Evolutionary conservation across 2,329 filamentous ascomycete genomes (phyloP), one percentile per base, ranked within the genome.

Genomic region (Claviceps sp.): DNA sequence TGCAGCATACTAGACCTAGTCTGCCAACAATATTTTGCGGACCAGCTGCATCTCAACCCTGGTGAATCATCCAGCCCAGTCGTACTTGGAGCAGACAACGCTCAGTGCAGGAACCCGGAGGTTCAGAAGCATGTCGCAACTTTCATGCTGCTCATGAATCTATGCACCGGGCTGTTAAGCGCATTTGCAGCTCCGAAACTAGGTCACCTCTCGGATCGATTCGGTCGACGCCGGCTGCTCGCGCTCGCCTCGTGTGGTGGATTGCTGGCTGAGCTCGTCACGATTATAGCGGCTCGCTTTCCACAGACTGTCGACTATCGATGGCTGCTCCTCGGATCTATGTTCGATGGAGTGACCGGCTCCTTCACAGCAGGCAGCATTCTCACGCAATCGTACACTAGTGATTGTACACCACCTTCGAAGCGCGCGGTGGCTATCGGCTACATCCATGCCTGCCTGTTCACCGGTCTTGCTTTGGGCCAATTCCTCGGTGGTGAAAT

Each of bases 361-460:
- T 95, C 90, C 0, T 95, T 96, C 64, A 95, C 89, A 1, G 81
- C 88, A 0, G 85, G 84, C 30, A 85, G 85, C 46, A 72, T 84
- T 19, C 71, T 95, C 53, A 83, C 81, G 22, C 84, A 94, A 65
- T 89, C 91, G 0, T 98, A 97, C 66, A 84, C 87, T 13, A 84
- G 88, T 42, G 93, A 98, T 66, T 95, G 89, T 67, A 91, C 89
- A 0, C 74, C 85, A 4, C 87, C 89, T 0, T 84, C 86, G 34
- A 81, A 80, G 61, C 82, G 93, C 19, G 87, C 85, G 54, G 85
- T 95, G 7, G 81, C 83, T 4, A 93, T 97, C 65, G 90, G 89
- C 6, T 91, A 90, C 64, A 84, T 97, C 60, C 88, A 97, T 61
- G 89, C 88, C 11, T 89, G 85, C 58, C 73, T 98, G 8, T 97